These are phyloP conservation scores for Ophiostoma perfectum DNA, from an alignment of 2,329 filamentous ascomycete genomes.

Conservation along the genomic window DNA sequence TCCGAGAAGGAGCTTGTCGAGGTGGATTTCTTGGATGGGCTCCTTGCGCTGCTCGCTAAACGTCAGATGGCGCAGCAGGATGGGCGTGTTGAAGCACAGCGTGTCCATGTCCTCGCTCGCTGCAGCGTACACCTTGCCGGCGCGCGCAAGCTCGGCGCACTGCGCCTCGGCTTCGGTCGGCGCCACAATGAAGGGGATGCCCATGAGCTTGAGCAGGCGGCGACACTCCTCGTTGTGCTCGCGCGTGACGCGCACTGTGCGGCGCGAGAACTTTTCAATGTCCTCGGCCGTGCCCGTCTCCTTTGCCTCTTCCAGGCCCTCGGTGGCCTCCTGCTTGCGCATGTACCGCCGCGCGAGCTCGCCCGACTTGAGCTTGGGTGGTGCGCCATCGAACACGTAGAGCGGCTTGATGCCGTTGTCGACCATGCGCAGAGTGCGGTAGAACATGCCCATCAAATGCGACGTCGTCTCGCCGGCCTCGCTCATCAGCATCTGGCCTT, in stretches of 20 bases:
- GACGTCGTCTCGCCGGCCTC: constrained; percentile 95
- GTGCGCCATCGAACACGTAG: constrained; percentile 95
- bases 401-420: constrained; percentile 98
- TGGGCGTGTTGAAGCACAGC: constrained; percentile 87
- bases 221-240: constrained; percentile 97
- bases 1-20: constrained; percentile 81
- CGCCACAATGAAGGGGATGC: constrained; percentile 88
- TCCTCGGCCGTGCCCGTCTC: constrained; percentile 95
- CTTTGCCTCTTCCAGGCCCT: constrained; percentile 88
- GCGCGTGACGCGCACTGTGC: constrained; percentile 89
- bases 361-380: constrained; percentile 94
- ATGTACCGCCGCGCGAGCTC: constrained; percentile 95
- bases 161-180: constrained; percentile 97
- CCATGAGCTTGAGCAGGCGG: constrained; percentile 86
- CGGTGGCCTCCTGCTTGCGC: constrained; percentile 86
- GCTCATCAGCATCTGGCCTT: constrained; percentile 92
- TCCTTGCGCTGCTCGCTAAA: constrained; percentile 98
- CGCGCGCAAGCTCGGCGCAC: constrained; percentile 81
- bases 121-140: constrained; percentile 92
- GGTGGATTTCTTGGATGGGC: constrained; percentile 89
- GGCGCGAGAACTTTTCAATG: constrained; percentile 93
- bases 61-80: constrained; percentile 85
- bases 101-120: constrained; percentile 99
- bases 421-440: constrained; percentile 94
- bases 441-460: constrained; percentile 99